Percentiles rank a stretch among this genome's conserved stretches.
These are phyloP conservation scores for Triticum aestivum DNA, from an alignment of 176 grass and related monocot species.

Conservation along the genomic window IWGSC_CS_RefSeq_v2.1 NC_057811.1:426404843-426405342, in stretches of 20 bases:
- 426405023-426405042: slow-evolving; percentile 6
- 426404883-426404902: background rate
- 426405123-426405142: background rate
- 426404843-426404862: background rate
- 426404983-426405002: too few relatives aligned
- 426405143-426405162: background rate
- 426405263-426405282: too few relatives aligned
- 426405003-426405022: background rate
- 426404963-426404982: background rate
- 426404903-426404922: background rate
- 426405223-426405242: too few relatives aligned
- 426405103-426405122: background rate
- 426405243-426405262: too few relatives aligned
- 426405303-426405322: background rate
- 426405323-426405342: background rate
- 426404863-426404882: background rate
- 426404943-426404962: background rate
- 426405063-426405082: background rate
- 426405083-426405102: background rate
- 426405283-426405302: background rate
- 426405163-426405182: background rate
- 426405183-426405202: background rate
- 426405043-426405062: background rate
- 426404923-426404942: background rate
- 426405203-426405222: background rate